A percentile compares a stretch with the other conserved stretches of the same genome.
Conservation (phyloP, 192 early-diverging fungal genomes). For the Mortierella claussenii region DNA sequence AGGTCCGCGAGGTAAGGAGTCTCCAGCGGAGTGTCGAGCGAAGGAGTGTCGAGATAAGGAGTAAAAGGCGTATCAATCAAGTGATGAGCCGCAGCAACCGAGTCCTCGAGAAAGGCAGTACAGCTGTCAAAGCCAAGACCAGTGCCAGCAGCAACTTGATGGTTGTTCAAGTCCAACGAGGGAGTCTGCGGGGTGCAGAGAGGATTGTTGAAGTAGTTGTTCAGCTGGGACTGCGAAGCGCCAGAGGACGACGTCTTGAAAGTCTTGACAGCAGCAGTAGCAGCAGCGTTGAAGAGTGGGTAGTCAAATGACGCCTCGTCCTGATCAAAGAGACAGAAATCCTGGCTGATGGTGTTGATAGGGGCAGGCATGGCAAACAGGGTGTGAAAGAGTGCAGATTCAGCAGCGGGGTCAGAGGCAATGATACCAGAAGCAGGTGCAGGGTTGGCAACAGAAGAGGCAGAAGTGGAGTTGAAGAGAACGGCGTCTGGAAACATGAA, state of each 20-base stretch:
- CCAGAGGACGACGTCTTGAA: constrained; percentile 1
- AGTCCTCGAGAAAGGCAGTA: constrained; percentile 32
- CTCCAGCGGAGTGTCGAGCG: constrained; percentile 26
- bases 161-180: constrained; percentile 18
- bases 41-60: constrained; percentile 36
- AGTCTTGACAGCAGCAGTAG: constrained; percentile 5
- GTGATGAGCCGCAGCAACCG: constrained; percentile 11
- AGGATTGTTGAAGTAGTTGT: constrained; percentile 23
- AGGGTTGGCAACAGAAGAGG: constrained; percentile 12
- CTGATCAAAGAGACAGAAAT: constrained; percentile 51
- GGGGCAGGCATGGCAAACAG: constrained; percentile 50
- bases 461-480: constrained; percentile 3
- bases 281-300: constrained; percentile 34
- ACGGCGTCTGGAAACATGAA: constrained; percentile 18
- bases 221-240: not conserved
- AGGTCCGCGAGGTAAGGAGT: constrained; percentile 20
- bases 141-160: not conserved
- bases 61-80: constrained; percentile 43
- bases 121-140: constrained; percentile 44
- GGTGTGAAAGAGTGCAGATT: constrained; percentile 44
- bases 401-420: constrained; percentile 23
- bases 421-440: constrained; percentile 4
- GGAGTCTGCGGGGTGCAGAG: constrained; percentile 48
- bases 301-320: constrained; percentile 44
- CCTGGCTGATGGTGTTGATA: constrained; percentile 50